A percentile compares a stretch with the other conserved stretches of the same genome.
These are phyloP conservation scores for Pseudogymnoascus sp. DNA, from an alignment of 2,329 filamentous ascomycete species.

Conservation along the genomic window DNA sequence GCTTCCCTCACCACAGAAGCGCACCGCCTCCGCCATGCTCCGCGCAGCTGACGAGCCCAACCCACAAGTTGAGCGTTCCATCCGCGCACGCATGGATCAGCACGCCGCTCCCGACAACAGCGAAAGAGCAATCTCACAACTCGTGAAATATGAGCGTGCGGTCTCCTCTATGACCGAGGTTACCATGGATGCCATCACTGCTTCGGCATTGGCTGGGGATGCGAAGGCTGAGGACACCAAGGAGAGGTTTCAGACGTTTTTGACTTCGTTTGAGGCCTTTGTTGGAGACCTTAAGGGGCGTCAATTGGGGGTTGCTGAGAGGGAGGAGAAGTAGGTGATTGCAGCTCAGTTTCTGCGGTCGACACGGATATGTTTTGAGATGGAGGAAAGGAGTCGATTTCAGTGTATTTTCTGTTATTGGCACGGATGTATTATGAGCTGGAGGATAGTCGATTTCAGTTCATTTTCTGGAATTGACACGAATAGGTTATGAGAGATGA, in stretches of 20 bases:
- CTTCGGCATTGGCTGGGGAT: background rate
- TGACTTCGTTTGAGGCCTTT: background rate
- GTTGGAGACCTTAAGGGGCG: background rate
- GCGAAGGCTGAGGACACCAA: background rate
- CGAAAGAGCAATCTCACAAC: background rate
- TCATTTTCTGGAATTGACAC: background rate
- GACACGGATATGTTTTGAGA: background rate
- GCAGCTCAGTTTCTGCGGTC: background rate
- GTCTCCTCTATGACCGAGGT: background rate
- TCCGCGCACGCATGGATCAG: background rate
- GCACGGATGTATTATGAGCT: background rate
- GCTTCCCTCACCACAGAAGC: background rate
- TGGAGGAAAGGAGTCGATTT: background rate
- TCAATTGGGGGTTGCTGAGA: background rate
- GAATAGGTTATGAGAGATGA: background rate
- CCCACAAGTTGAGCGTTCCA: background rate
- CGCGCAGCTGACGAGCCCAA: background rate
- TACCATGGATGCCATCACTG: background rate
- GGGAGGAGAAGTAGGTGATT: background rate
- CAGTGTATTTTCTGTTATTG: background rate
- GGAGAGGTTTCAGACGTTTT: background rate
- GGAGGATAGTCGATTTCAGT: background rate
- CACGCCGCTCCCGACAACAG: background rate
- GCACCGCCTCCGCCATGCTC: slow-evolving; percentile 1
- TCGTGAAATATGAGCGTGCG: background rate